Evolutionary conservation across 176 grass and related monocot genomes (phyloP), one percentile per base, ranked within the genome.

Genomic region (Musa acuminata): DNA sequence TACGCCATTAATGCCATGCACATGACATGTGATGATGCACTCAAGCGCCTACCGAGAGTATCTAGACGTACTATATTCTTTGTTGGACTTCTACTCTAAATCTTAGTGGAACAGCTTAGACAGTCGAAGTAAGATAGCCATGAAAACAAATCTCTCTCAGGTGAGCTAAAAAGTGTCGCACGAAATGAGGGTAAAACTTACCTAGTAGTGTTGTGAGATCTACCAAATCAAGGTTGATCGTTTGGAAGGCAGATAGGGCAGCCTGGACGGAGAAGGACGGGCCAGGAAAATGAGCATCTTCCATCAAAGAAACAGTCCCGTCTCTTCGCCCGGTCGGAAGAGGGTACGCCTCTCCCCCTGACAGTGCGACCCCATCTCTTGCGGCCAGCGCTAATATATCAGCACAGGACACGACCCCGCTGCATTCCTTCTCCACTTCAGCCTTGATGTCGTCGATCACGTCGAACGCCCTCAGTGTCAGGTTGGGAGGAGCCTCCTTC

Each of bases 371-470:
- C 1, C 71, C 84, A 10, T 86, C 84, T 51, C 78, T 72, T 1
- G 78, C 17, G 1, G 78, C 78, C 69, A 80, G 13, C 9, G 68
- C 78, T 1, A 87, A 14, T 50, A 83, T 59, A 69, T 87, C 85
- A n/a, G 85, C 85, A 57, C 85, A 87, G 49, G 85, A 87, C 29
- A 87, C 85, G 0, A 83, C 72, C 72, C 80, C 80, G 0, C 71
- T 58, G 67, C 85, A 87, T 6, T 78, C 68, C 58, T 1, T n/a
- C 85, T 87, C 85, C 22, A 83, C 50, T 12, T 52, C 81, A 0
- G 66, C 81, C 81, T 87, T 87, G 58, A 49, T 66, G 13, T 80
- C 81, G 81, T 87, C 85, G 49, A 86, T 58, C 64, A 86, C 80
- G 24, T 86, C 80, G 11, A 86, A 67, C 52, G 72, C 82, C 53